A percentile compares a stretch with the other conserved stretches of the same genome.
Evolutionary conservation across 2,329 filamentous ascomycete species (phyloP).

Genomic region (Cordyceps javanica): DNA sequence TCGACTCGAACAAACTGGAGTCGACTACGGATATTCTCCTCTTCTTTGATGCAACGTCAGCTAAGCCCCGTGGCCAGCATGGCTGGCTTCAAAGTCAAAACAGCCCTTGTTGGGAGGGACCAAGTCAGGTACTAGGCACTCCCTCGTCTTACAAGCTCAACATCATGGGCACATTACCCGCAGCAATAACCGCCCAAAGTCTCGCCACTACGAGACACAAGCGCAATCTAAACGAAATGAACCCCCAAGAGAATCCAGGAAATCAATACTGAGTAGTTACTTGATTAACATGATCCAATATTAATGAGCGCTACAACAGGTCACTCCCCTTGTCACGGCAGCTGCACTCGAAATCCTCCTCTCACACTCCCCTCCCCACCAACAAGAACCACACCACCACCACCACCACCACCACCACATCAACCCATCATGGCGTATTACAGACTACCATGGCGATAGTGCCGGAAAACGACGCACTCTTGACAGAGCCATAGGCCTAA

Average conservation of each 20-base stretch:
- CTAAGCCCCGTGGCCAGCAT: background rate
- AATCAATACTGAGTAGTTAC: too few relatives aligned
- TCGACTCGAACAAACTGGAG: background rate
- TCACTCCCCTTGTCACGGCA: background rate
- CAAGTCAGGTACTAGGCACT: too few relatives aligned
- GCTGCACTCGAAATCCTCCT: background rate
- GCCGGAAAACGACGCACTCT: background rate
- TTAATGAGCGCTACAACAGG: background rate
- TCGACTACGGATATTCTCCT: background rate
- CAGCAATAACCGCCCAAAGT: background rate
- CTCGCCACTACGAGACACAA: background rate
- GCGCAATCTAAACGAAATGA: background rate
- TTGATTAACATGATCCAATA: background rate
- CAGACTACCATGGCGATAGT: background rate
- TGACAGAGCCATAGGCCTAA: background rate
- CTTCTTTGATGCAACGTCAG: background rate
- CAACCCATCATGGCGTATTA: background rate
- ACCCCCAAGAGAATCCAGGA: too few relatives aligned
- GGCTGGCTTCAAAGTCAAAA: constrained; percentile 2
- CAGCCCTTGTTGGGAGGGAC: too few relatives aligned
- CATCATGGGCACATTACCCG: background rate
- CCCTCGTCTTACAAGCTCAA: background rate
- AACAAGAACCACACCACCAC: constrained; percentile 6
- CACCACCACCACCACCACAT: background rate
- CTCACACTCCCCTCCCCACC: background rate